phyloP scores from a whole-genome alignment of 2,329 filamentous ascomycete species.

The Ceratocystis papillata region DNA sequence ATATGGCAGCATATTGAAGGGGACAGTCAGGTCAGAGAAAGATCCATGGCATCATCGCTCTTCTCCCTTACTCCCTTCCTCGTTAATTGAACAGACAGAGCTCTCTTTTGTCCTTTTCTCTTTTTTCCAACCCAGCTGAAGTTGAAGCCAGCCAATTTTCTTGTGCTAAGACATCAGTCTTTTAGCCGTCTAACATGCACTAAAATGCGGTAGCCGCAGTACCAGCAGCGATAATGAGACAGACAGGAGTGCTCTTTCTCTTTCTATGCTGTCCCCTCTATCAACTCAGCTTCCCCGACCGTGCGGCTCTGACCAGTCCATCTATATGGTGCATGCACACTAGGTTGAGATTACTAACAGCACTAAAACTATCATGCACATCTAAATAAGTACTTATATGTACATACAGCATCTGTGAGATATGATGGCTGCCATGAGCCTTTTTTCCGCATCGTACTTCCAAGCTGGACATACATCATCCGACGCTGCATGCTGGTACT shows the following conservation, averaged over 20 bases:
- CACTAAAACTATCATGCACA: background rate
- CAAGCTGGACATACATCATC: conserved; percentile 11
- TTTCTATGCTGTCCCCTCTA: background rate
- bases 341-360: background rate
- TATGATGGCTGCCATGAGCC: background rate
- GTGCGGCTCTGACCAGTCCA: background rate
- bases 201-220: background rate
- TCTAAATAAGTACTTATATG: background rate
- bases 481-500: background rate
- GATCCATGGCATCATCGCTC: too few relatives aligned
- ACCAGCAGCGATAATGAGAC: background rate
- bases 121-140: conserved; percentile 4
- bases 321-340: background rate
- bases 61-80: background rate
- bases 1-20: too few relatives aligned
- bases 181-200: background rate
- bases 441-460: background rate
- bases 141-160: background rate
- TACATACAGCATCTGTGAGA: background rate
- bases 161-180: conserved; percentile 1
- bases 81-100: background rate
- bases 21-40: too few relatives aligned
- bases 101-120: background rate
- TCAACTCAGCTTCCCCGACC: background rate
- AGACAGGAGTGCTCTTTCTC: background rate